These are phyloP conservation scores for Gillenia trifoliata DNA, from an alignment of 306 rosid species.

Conservation along the genomic window DNA sequence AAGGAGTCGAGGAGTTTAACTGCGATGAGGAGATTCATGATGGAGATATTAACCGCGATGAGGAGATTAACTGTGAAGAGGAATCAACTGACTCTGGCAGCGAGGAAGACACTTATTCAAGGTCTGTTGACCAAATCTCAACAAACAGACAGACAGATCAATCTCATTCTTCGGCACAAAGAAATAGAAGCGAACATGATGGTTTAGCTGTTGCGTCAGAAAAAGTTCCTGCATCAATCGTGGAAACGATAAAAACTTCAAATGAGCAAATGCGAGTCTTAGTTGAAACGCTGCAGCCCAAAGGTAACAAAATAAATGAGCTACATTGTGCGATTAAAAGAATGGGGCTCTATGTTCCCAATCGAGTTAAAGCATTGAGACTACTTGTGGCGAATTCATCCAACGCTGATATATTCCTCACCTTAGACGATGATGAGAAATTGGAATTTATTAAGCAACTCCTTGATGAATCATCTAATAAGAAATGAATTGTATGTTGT, in stretches of 20 bases:
- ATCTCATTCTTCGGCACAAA: neutral
- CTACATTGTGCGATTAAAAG: neutral
- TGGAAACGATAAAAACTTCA: conserved; percentile 7
- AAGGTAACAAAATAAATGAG: neutral
- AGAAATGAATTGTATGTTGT: neutral
- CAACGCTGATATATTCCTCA: conserved; percentile 10
- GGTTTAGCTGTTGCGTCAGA: neutral
- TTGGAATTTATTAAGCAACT: conserved; percentile 13
- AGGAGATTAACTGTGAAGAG: neutral
- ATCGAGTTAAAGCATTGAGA: conserved; percentile 8
- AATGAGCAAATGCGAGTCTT: neutral
- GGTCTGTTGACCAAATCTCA: conserved; percentile 2
- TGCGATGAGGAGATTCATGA: too few relatives aligned
- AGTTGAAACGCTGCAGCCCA: neutral
- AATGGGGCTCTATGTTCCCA: conserved; percentile 1
- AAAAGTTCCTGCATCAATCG: neutral
- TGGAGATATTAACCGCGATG: neutral
- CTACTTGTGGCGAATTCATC: neutral
- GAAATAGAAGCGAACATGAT: neutral
- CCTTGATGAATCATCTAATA: conserved; percentile 9
- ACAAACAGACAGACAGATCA: neutral
- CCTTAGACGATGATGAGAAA: conserved; percentile 11
- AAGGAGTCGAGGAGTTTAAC: neutral
- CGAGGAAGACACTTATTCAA: neutral
- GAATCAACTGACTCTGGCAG: neutral